phyloP scores from a whole-genome alignment of 148 eudicot genomes.

The Chenopodium berlandieri region DNA sequence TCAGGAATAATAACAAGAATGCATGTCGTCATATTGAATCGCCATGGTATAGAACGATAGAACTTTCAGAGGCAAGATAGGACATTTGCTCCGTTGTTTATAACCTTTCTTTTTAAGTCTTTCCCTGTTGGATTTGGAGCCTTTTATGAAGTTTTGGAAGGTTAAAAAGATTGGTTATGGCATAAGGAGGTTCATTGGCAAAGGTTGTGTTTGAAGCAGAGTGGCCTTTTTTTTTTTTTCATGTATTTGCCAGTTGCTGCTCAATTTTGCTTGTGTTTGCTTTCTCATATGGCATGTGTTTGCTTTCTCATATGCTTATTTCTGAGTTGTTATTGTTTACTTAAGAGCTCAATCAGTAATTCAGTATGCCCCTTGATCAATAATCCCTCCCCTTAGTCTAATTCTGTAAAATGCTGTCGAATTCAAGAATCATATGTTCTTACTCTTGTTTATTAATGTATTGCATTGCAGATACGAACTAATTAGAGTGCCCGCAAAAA shows the following conservation, averaged over 20 bases:
- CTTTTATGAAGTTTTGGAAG: not conserved
- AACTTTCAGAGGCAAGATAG: not conserved
- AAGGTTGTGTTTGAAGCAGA: not conserved
- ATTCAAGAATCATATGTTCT: not conserved
- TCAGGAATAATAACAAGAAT: not conserved
- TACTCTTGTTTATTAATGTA: not conserved
- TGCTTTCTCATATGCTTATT: too few species aligned
- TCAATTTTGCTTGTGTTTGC: not conserved
- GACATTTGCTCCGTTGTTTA: not conserved
- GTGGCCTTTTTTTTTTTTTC: not conserved
- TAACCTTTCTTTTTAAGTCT: too few species aligned
- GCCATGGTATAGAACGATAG: not conserved
- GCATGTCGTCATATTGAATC: not conserved
- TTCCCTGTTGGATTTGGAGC: not conserved
- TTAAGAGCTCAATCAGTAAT: not conserved
- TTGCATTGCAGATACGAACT: slow-evolving; percentile 50
- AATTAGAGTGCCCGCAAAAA: slow-evolving; percentile 49
- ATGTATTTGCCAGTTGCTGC: not conserved
- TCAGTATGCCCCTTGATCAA: not conserved
- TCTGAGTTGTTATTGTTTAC: not conserved
- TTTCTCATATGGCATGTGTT: too few species aligned
- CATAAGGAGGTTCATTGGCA: not conserved
- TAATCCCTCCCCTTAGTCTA: not conserved
- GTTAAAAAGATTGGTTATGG: not conserved
- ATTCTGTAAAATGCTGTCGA: not conserved